phyloP scores from a whole-genome alignment of 192 early-diverging fungal genomes.

The Mortierella antarctica region DNA sequence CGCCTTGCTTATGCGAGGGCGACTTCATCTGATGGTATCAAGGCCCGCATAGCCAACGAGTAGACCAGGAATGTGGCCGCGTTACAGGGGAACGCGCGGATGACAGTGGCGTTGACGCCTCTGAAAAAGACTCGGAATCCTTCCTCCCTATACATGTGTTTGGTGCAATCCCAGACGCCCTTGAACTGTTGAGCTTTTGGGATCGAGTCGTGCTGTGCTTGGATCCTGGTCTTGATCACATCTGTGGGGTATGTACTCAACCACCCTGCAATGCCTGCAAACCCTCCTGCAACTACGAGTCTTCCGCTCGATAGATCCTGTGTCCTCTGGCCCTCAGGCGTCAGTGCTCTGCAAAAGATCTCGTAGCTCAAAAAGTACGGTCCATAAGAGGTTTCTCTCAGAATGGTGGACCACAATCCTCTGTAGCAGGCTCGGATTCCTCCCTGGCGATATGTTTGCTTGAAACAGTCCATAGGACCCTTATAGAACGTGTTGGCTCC shows the following conservation, averaged over 20 bases:
- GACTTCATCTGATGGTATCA: constrained; percentile 39
- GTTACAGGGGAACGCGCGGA: constrained; percentile 69
- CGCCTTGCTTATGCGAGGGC: constrained; percentile 26
- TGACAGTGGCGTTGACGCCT: constrained; percentile 66
- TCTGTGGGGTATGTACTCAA: constrained; percentile 67
- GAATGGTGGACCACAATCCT: constrained; percentile 59
- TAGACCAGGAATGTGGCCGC: constrained; percentile 71
- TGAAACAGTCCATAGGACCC: constrained; percentile 64
- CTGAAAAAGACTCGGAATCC: constrained; percentile 65
- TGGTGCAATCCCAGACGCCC: constrained; percentile 56
- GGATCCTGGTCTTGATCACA: constrained; percentile 70
- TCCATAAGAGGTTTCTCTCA: constrained; percentile 66
- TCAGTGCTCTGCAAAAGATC: constrained; percentile 56
- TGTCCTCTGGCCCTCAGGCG: constrained; percentile 34
- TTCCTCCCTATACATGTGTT: constrained; percentile 62
- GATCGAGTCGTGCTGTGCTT: constrained; percentile 55
- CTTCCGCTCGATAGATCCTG: constrained; percentile 57
- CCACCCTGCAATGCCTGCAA: constrained; percentile 68
- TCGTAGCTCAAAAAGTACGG: constrained; percentile 68
- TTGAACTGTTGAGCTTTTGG: constrained; percentile 52
- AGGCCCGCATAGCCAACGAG: constrained; percentile 60
- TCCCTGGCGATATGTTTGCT: constrained; percentile 55
- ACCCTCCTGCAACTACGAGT: constrained; percentile 65
- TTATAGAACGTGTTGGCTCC: constrained; percentile 39
- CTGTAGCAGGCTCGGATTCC: constrained; percentile 65